phyloP scores from a whole-genome alignment of 1,284 basidiomycete genomes.

The Trichosporon sp. region DNA sequence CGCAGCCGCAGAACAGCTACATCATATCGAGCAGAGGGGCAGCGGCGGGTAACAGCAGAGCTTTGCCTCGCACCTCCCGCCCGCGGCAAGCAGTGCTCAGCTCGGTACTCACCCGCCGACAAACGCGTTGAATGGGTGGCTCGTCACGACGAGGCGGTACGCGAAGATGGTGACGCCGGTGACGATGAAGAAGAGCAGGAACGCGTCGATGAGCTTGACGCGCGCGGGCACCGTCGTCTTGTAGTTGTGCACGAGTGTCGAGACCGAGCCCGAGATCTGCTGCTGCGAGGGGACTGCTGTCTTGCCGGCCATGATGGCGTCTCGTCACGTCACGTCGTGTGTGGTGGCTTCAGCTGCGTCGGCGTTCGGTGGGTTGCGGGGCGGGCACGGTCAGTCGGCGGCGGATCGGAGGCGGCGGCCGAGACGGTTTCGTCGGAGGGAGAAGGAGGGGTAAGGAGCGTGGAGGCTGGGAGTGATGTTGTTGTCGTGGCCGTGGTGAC shows the following conservation, averaged over 20 bases:
- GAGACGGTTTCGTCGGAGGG: too few species aligned
- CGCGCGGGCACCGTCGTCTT: constrained; percentile 68
- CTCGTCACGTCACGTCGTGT: too few species aligned
- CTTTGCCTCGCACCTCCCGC: too few species aligned
- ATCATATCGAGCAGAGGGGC: too few species aligned
- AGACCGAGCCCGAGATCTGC: constrained; percentile 51
- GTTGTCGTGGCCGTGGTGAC: neutral
- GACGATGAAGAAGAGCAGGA: constrained; percentile 86
- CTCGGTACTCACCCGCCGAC: constrained; percentile 72
- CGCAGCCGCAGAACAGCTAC: too few species aligned
- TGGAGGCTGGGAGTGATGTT: neutral
- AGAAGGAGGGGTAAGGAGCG: neutral
- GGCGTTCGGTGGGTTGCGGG: neutral
- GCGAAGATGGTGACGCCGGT: constrained; percentile 85
- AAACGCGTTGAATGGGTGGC: constrained; percentile 97
- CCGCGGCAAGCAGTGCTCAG: too few species aligned
- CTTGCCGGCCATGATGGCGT: neutral
- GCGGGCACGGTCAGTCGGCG: too few species aligned
- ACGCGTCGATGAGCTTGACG: constrained; percentile 89
- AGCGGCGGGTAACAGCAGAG: too few species aligned
- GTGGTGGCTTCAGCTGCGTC: neutral
- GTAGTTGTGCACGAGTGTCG: constrained; percentile 73
- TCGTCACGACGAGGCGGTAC: constrained; percentile 86
- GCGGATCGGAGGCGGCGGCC: too few species aligned
- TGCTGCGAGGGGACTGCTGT: constrained; percentile 3